phyloP scores from a whole-genome alignment of 345 rosid genomes.

The Erysimum cheiranthoides region DNA sequence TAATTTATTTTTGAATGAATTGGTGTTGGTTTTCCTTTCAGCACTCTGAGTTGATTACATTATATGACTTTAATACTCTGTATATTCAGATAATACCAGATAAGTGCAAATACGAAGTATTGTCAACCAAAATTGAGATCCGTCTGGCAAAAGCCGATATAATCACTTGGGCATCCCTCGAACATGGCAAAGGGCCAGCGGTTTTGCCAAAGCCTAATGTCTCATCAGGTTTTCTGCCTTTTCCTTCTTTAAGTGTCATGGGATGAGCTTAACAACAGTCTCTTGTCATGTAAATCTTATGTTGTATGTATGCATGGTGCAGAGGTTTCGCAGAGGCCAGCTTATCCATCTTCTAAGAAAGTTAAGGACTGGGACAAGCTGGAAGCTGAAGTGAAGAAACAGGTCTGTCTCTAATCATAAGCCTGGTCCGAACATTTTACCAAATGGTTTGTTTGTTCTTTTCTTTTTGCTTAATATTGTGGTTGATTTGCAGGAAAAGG shows the following conservation, averaged over 20 bases:
- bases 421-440: not conserved
- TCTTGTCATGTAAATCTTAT: slow-evolving; percentile 17
- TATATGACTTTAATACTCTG: not conserved
- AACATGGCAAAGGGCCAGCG: slow-evolving; percentile 55
- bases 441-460: not conserved
- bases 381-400: slow-evolving; percentile 84
- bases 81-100: slow-evolving; percentile 70
- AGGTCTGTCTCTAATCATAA: slow-evolving; percentile 48
- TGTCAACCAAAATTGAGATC: slow-evolving; percentile 87
- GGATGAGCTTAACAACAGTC: not conserved
- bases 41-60: not conserved
- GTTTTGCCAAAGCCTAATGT: slow-evolving; percentile 51
- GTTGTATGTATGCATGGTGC: slow-evolving; percentile 27
- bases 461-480: not conserved
- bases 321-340: slow-evolving; percentile 58
- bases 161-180: slow-evolving; percentile 83
- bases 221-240: slow-evolving; percentile 50
- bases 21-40: not conserved
- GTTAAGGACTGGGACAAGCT: slow-evolving; percentile 84
- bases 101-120: slow-evolving; percentile 67
- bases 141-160: slow-evolving; percentile 80
- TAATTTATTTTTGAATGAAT: slow-evolving; percentile 35
- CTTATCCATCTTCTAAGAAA: slow-evolving; percentile 84
- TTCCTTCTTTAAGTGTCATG: not conserved
- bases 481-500: slow-evolving; percentile 76